Evolutionary conservation across 768 basidiomycete species (phyloP), one percentile per base, ranked within the genome.

Genomic region (Auricularia sp.): DNA sequence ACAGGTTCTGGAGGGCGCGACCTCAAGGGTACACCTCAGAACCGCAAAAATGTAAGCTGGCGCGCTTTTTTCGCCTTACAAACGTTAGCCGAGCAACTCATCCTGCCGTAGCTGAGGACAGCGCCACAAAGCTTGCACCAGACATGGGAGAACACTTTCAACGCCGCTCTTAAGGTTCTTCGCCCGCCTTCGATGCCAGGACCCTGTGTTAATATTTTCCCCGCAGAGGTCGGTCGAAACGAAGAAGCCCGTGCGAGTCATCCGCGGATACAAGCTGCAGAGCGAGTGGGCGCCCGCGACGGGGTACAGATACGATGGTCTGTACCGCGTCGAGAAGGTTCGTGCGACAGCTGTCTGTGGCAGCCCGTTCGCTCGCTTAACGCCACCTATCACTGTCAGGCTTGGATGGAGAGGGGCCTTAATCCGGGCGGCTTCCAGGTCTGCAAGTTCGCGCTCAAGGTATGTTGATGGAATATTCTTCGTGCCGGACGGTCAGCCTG

Each of bases 221-320:
- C 29, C 29, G 2, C 2, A 84, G 91, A 77, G 74, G 65, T 94
- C 92, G 1, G 83, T 79, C n/a, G 84, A 94, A 70, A 91, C 88
- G 0, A 83, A 81, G 66, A 89, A 88, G 67, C 93, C 93, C 16
- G 80, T 97, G 36, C 82, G 94, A 18, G 93, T 97, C 2, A 87
- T 96, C 64, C 83, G 94, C 33, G 94, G 93, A 1, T 95, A 75
- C 80, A 93, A 93, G 72, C 74, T 86, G 35, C 73, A 75, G 35
- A 90, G 90, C 0, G 77, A 77, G 23, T 96, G 86, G 68, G 92
- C 90, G 7, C 93, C 93, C 4, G 79, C 33, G 86, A 90, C 79
- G 93, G 90, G 90, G 33, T 97, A 94, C 72, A 85, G 93, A 8
- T 97, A 97, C 70, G 93, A 96, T 69, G 94, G 94, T 1, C 78